Evolutionary conservation across 495 filamentous ascomycete genomes (phyloP).

Genomic region (Neurospora sp.): DNA sequence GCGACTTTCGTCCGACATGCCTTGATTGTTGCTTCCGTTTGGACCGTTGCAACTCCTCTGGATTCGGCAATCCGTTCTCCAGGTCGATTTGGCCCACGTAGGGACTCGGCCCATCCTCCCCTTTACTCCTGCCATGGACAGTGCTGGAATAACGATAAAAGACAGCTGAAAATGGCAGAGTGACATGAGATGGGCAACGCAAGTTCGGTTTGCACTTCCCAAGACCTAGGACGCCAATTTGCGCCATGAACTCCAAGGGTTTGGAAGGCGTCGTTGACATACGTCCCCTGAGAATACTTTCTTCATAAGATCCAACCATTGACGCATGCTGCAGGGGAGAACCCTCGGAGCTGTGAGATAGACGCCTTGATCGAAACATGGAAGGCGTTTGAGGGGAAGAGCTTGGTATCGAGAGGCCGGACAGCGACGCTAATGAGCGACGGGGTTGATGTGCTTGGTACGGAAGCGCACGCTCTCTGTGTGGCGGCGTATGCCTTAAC

Average conservation of each 20-base stretch:
- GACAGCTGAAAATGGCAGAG: conserved; percentile 87
- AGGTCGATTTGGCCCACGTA: conserved; percentile 94
- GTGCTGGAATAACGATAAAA: conserved; percentile 84
- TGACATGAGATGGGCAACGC: conserved; percentile 83
- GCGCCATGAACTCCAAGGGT: conserved; percentile 85
- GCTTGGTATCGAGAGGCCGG: conserved; percentile 41
- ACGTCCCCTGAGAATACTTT: conserved; percentile 84
- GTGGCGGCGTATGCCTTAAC: conserved; percentile 23
- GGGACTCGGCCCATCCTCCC: conserved; percentile 81
- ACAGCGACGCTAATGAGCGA: conserved; percentile 57
- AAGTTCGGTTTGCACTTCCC: conserved; percentile 82
- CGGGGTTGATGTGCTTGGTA: conserved; percentile 64
- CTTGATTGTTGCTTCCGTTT: conserved; percentile 37
- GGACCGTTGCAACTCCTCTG: conserved; percentile 30
- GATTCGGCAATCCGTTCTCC: conserved; percentile 58
- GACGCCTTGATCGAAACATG: conserved; percentile 49
- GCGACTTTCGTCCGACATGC: conserved; percentile 15
- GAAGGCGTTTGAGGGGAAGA: conserved; percentile 52
- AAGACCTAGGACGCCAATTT: conserved; percentile 87
- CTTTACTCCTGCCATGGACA: conserved; percentile 45
- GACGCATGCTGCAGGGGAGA: conserved; percentile 78
- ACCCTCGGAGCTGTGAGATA: conserved; percentile 63
- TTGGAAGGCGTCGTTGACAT: conserved; percentile 97
- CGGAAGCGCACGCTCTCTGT: conserved; percentile 46
- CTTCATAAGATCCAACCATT: conserved; percentile 96